Conservation (phyloP, 2,329 filamentous ascomycete genomes). For the Ophiostoma quercus region DNA sequence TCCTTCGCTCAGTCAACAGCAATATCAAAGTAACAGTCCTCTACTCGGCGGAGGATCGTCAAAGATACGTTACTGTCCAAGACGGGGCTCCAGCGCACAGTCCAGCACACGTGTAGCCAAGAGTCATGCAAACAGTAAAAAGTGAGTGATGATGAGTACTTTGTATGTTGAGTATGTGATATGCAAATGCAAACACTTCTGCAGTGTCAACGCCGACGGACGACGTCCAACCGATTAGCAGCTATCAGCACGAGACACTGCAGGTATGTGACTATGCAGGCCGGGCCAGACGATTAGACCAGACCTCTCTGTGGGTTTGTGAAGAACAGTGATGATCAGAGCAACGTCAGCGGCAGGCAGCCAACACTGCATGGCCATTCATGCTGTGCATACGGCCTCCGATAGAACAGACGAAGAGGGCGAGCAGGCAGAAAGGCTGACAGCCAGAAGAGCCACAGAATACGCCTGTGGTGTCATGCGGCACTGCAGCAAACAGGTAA, state of each 20-base stretch:
- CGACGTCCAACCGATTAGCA: neutral
- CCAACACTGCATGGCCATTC: neutral
- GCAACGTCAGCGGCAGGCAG: neutral
- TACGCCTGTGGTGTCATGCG: neutral
- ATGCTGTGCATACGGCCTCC: neutral
- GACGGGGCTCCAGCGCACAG: neutral
- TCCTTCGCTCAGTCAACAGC: neutral
- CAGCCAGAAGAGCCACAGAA: neutral
- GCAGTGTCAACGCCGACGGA: neutral
- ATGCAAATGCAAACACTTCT: neutral
- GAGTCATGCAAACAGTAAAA: neutral
- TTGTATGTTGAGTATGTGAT: no score
- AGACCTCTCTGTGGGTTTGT: neutral
- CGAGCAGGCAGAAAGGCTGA: neutral
- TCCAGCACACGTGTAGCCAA: neutral
- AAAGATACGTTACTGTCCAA: neutral
- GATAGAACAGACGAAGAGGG: neutral
- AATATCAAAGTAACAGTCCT: neutral
- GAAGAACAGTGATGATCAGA: neutral
- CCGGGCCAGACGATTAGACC: neutral
- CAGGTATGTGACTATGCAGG: neutral
- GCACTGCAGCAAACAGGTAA: neutral
- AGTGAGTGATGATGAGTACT: no score
- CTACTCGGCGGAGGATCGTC: neutral
- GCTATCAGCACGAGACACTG: neutral